A percentile compares a stretch with the other conserved stretches of the same genome.
phyloP scores from a whole-genome alignment of 768 basidiomycete genomes.

The Daedaleopsis nitida region DNA sequence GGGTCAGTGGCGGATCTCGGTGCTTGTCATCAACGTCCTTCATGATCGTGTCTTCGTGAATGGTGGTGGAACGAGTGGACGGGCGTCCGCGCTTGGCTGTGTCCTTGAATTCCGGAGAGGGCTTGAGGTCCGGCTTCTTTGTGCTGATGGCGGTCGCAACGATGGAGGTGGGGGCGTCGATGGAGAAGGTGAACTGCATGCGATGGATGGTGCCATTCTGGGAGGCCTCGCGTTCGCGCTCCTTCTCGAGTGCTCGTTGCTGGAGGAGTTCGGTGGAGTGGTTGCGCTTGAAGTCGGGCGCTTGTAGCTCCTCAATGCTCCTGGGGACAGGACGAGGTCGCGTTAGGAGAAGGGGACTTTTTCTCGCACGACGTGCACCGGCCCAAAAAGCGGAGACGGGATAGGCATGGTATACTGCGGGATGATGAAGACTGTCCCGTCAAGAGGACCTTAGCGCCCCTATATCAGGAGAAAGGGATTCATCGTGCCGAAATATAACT shows the following conservation, averaged over 20 bases:
- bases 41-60: slow-evolving; percentile 28
- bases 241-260: slow-evolving; percentile 79
- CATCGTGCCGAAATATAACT: too few species aligned
- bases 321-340: slow-evolving; percentile 37
- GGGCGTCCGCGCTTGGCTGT: slow-evolving; percentile 42
- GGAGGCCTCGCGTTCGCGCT: slow-evolving; percentile 70
- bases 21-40: slow-evolving; percentile 35
- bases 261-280: slow-evolving; percentile 79
- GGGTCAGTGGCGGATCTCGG: slow-evolving; percentile 33
- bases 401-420: too few species aligned
- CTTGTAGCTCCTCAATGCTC: slow-evolving; percentile 82
- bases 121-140: slow-evolving; percentile 68
- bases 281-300: slow-evolving; percentile 80
- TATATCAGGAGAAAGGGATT: too few species aligned
- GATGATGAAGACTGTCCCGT: too few species aligned
- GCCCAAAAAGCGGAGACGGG: too few species aligned
- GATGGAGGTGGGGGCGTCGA: slow-evolving; percentile 59
- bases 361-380: too few species aligned
- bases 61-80: slow-evolving; percentile 39
- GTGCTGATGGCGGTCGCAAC: slow-evolving; percentile 47
- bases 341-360: slow-evolving; percentile 2
- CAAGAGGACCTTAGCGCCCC: too few species aligned
- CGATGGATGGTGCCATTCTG: slow-evolving; percentile 75
- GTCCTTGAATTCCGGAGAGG: slow-evolving; percentile 66
- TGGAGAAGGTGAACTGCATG: slow-evolving; percentile 89